Evolutionary conservation across 1,284 basidiomycete species (phyloP), one percentile per base, ranked within the genome.

Genomic region (Boletus semigastroideus): DNA sequence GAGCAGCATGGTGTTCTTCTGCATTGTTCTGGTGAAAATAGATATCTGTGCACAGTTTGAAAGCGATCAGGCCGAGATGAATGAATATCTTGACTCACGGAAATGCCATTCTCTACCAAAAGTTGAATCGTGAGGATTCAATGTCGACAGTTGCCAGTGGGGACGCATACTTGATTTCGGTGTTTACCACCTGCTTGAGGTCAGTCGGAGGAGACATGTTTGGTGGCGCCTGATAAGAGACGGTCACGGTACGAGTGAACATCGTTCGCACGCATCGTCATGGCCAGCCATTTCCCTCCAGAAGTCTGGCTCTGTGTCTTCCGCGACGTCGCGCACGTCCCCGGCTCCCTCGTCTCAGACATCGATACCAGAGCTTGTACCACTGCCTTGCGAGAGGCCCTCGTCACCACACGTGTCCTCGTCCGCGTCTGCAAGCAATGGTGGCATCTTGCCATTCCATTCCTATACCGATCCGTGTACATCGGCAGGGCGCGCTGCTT

Each of bases 81-180:
- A 22, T 11, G 17, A 17, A n/a, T n/a, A n/a, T n/a, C n/a, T n/a
- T 11, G 31, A 49, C 79, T 60, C 64, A 88, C 87, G 86, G 60
- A 90, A 89, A 62, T 89, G 86, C 86, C 86, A 90, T 67, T 89
- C 86, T 63, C 86, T 87, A 13, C n/a, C 17, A 4, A 49, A 31
- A 31, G n/a, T n/a, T n/a, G 14, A 28, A 25, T 13, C 14, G 37
- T 22, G 14, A 42, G 30, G 40, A n/a, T 5, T 38, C 19, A 28
- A 46, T 10, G 28, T 25, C 25, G 25, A 25, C 7, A 36, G 9
- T 11, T 31, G 12, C 5, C 25, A 36, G 25, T 13, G 6, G 14
- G 0, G 17, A 14, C 9, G 68, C 77, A 28, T 55, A 87, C 86
- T 86, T 87, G 66, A 88, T 77, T 62, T 88, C 86, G 10, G 73